These are phyloP conservation scores for Fusarium temperatum DNA, from an alignment of 2,329 filamentous ascomycete genomes.

Conservation along the genomic window DNA sequence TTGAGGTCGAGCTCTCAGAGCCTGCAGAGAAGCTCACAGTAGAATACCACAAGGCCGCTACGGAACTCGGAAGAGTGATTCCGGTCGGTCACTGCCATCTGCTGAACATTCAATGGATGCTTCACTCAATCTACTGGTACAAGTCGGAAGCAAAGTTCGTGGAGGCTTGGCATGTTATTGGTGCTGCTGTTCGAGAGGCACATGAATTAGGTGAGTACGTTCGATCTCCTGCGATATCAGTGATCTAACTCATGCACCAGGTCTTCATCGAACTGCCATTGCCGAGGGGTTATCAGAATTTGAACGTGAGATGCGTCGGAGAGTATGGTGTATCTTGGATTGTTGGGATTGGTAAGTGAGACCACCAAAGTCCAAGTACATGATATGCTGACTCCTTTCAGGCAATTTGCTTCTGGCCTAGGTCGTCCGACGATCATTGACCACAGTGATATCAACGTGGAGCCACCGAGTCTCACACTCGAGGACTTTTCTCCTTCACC, in stretches of 20 bases:
- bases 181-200: slow-evolving; percentile 46
- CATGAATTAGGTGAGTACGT: slow-evolving; percentile 43
- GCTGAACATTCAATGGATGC: slow-evolving; percentile 46
- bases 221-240: too few relatives aligned
- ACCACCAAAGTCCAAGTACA: too few relatives aligned
- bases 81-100: slow-evolving; percentile 46
- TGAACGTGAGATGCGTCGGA: slow-evolving; percentile 48
- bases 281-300: slow-evolving; percentile 43
- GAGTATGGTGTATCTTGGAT: slow-evolving; percentile 49
- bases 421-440: slow-evolving; percentile 48
- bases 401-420: slow-evolving; percentile 48
- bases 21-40: slow-evolving; percentile 40
- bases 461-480: slow-evolving; percentile 46
- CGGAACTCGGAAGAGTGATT: slow-evolving; percentile 46
- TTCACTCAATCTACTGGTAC: slow-evolving; percentile 50
- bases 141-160: slow-evolving; percentile 47
- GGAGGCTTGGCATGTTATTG: slow-evolving; percentile 49
- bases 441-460: slow-evolving; percentile 44
- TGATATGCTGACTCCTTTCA: slow-evolving; percentile 7
- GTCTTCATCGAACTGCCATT: slow-evolving; percentile 42
- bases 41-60: slow-evolving; percentile 45
- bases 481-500: slow-evolving; percentile 47
- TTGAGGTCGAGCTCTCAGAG: slow-evolving; percentile 44
- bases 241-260: slow-evolving; percentile 22
- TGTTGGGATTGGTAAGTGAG: slow-evolving; percentile 50